Evolutionary conservation across 208 protist species (phyloP).

Genomic region (Trypanosoma grayi): DNA sequence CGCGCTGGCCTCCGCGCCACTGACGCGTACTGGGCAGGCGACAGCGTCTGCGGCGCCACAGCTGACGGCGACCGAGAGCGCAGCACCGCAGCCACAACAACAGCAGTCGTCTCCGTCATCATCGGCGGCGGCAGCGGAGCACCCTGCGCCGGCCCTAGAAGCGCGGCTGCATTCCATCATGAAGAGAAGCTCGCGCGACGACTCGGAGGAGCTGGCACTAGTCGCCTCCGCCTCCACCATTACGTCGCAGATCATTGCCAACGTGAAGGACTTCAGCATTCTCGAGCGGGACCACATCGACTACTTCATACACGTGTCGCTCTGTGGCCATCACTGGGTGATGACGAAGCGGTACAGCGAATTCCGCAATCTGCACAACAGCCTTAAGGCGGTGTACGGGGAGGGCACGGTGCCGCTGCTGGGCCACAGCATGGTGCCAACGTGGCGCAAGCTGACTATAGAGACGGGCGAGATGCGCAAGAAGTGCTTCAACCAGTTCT

Average conservation of each 20-base stretch:
- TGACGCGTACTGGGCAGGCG: neutral
- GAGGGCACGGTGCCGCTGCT: conserved; percentile 1
- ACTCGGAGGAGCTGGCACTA: conserved; percentile 15
- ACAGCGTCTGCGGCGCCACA: neutral
- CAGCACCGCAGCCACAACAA: neutral
- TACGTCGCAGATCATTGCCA: conserved; percentile 13
- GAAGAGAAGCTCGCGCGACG: neutral
- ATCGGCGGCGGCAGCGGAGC: neutral
- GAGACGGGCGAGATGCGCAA: conserved; percentile 14
- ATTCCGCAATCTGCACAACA: conserved; percentile 7
- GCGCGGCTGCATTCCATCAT: neutral
- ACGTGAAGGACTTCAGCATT: conserved; percentile 25
- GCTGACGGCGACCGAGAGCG: neutral
- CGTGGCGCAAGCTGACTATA: conserved; percentile 19
- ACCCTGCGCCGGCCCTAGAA: neutral
- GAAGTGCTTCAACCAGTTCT: conserved; percentile 5
- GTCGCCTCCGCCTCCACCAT: conserved; percentile 19
- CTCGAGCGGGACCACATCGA: conserved; percentile 20
- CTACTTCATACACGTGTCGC: conserved; percentile 19
- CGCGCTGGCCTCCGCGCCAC: neutral
- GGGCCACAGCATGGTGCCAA: neutral
- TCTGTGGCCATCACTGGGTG: conserved; percentile 27
- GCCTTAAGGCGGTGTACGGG: conserved; percentile 14
- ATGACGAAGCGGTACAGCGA: conserved; percentile 15
- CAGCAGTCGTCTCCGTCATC: neutral